phyloP scores from a whole-genome alignment of 169 alveolate species.

The Cryptosporidium sp. region DNA sequence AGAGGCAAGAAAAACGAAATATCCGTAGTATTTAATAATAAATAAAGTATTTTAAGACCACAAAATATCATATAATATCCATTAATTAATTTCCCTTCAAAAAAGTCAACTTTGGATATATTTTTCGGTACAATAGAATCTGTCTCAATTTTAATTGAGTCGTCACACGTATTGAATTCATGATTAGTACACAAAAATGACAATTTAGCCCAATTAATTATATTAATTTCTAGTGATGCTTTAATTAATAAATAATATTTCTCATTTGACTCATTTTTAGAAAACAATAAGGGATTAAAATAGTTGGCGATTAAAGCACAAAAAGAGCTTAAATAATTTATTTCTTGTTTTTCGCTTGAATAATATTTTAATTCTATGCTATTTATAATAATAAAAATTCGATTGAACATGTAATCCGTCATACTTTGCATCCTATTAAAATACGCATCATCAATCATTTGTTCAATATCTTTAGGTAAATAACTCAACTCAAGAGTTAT shows the following conservation, averaged over 20 bases:
- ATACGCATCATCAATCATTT: slow-evolving; percentile 7
- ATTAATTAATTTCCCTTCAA: slow-evolving; percentile 17
- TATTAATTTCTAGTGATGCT: slow-evolving; percentile 12
- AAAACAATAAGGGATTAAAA: slow-evolving; percentile 7
- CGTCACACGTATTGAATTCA: neutral
- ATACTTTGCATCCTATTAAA: neutral
- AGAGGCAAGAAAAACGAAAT: slow-evolving; percentile 1
- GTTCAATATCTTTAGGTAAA: neutral
- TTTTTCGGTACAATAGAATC: slow-evolving; percentile 35
- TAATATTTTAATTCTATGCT: slow-evolving; percentile 31
- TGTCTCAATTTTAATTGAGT: slow-evolving; percentile 6
- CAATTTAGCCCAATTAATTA: slow-evolving; percentile 39
- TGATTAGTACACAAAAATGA: slow-evolving; percentile 29
- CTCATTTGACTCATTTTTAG: neutral
- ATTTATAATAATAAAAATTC: slow-evolving; percentile 21
- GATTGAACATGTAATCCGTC: slow-evolving; percentile 32
- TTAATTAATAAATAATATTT: slow-evolving; percentile 1
- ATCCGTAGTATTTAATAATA: slow-evolving; percentile 2
- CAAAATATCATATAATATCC: slow-evolving; percentile 13
- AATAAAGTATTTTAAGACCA: slow-evolving; percentile 40
- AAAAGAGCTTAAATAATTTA: slow-evolving; percentile 22
- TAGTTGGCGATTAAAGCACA: slow-evolving; percentile 21
- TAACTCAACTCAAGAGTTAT: slow-evolving; percentile 1
- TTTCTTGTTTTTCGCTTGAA: slow-evolving; percentile 25
- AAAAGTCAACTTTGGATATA: slow-evolving; percentile 1